Percentiles rank a stretch among this genome's conserved stretches.
phyloP scores from a whole-genome alignment of 139 green algal species.

The Chlorella sp. region DNA sequence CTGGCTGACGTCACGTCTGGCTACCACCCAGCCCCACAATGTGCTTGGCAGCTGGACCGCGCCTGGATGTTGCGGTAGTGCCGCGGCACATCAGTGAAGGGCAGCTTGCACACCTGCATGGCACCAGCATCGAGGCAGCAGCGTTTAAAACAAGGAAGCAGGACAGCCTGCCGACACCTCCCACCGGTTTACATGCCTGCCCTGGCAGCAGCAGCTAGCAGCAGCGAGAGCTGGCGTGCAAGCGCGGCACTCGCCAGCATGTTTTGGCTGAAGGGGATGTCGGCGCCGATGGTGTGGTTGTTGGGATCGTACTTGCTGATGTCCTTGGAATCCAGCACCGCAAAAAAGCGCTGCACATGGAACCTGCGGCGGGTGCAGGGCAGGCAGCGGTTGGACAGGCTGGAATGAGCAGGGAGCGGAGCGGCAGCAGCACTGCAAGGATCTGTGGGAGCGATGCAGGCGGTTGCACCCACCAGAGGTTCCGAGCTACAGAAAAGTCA shows the following conservation, averaged over 20 bases:
- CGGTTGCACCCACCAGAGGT: slow-evolving; percentile 13
- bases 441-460: not conserved
- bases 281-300: not conserved
- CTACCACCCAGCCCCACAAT: not conserved
- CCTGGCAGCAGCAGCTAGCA: too few species aligned
- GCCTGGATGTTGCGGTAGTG: slow-evolving; percentile 11
- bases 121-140: too few species aligned
- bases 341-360: slow-evolving; percentile 33
- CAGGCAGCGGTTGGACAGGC: not conserved
- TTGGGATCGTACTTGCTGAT: not conserved
- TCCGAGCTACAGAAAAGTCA: slow-evolving; percentile 9
- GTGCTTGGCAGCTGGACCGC: not conserved
- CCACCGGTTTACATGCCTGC: too few species aligned
- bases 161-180: too few species aligned
- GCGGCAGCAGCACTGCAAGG: not conserved
- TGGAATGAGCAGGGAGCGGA: not conserved
- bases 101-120: slow-evolving; percentile 22
- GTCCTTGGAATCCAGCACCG: slow-evolving; percentile 1
- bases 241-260: not conserved
- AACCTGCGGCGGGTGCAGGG: too few species aligned
- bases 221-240: too few species aligned
- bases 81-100: not conserved
- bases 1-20: too few species aligned
- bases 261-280: slow-evolving; percentile 32
- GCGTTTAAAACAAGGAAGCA: too few species aligned